Evolutionary conservation across 306 rosid species (phyloP).

Genomic region (Dryas alaskensis): DNA sequence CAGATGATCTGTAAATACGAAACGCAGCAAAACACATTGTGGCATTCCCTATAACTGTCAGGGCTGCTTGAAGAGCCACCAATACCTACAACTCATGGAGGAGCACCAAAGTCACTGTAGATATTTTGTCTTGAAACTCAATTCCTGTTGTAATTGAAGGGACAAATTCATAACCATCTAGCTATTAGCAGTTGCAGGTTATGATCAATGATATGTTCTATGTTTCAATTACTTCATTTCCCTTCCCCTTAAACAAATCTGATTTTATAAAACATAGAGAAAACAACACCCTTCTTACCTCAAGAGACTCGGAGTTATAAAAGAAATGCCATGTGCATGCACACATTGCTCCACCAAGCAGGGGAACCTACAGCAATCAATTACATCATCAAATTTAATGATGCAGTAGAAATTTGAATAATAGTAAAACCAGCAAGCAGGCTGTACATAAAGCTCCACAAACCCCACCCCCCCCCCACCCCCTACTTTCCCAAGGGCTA

Average conservation of each 20-base stretch:
- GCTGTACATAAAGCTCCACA: slow-evolving; percentile 4
- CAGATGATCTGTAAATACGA: slow-evolving; percentile 73
- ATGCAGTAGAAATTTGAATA: background rate
- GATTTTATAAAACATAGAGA: background rate
- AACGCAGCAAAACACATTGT: slow-evolving; percentile 92
- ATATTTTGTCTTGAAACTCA: slow-evolving; percentile 4
- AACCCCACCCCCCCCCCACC: background rate
- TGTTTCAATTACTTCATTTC: slow-evolving; percentile 1
- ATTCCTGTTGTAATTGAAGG: slow-evolving; percentile 21
- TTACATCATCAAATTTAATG: background rate
- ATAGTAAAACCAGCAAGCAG: background rate
- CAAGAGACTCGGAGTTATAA: slow-evolving; percentile 82
- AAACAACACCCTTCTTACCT: slow-evolving; percentile 38
- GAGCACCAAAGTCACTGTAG: slow-evolving; percentile 19
- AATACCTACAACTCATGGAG: slow-evolving; percentile 59
- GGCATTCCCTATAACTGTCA: slow-evolving; percentile 79
- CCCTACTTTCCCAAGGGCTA: background rate
- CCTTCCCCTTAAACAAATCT: slow-evolving; percentile 10
- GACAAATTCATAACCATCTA: background rate
- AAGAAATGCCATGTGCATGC: slow-evolving; percentile 99
- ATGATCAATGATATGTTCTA: background rate
- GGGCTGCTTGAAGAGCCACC: slow-evolving; percentile 93
- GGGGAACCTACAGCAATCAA: slow-evolving; percentile 63
- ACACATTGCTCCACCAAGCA: slow-evolving; percentile 90
- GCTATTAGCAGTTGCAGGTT: background rate